Base-by-base conservation (phyloP, 805 yeast species). In the Lipomyces anomalus region DNA sequence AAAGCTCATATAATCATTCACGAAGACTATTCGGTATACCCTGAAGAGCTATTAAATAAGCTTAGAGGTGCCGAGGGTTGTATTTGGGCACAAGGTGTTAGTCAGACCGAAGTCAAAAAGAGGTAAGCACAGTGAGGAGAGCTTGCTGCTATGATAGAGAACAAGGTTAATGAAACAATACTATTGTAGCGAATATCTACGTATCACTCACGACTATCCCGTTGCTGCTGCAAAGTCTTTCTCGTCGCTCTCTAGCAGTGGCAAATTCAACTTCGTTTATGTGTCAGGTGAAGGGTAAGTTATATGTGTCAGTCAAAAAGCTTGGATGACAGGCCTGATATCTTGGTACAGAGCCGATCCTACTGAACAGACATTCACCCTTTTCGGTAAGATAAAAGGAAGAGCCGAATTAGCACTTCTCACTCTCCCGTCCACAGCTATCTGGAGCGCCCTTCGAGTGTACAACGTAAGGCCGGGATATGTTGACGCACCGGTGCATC, bases 271-370 rank as follows among this genome's bases (percentile, higher is more conserved):
- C n/a, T n/a, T n/a, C n/a, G 43, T 38, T 18, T 38, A 38, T 28
- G 41, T 38, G 41, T 38, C 41, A 24, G 41, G 41, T 18, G 41
- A 38, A 22, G 41, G 41, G 41, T 38, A 30, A 7, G 41, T 22
- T 9, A n/a, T 22, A 6, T 38, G 4, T 22, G 6, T 38, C 26
- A 17, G 11, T 18, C 11, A 11, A 11, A 11, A 11, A 11, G 11
- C 11, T 38, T 7, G 16, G 24, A 24, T 22, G 22, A 17, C 24
- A 3, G 2, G 26, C 13, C 30, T 24, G 41, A 38, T 5, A 16
- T 6, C 22, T 38, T n/a, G 2, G n/a, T 17, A 28, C 43, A 38
- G 41, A 6, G 41, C 41, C 7, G 41, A 38, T 28, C 41, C 30
- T 13, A 24, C 41, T 7, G 41, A 38, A 38, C 22, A 38, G 1